Evolutionary conservation across 1,139 yeast species (phyloP).

Genomic region (Taiozyma sp.): DNA sequence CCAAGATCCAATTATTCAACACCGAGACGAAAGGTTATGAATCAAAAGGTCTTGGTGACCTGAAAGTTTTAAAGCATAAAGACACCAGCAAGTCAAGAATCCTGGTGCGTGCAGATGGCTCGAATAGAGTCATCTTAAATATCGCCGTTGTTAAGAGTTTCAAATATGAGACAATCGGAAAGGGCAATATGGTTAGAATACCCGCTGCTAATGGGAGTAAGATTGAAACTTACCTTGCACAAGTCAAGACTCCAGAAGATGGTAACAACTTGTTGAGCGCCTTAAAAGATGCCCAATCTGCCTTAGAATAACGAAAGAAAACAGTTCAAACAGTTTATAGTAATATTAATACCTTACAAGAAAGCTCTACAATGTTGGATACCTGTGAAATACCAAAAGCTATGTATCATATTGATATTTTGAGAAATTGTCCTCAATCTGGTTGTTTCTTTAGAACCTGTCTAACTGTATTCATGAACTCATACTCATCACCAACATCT

Average conservation of each 20-base stretch:
- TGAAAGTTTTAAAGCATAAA: constrained; percentile 61
- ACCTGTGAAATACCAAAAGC: background rate
- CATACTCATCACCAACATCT: constrained; percentile 45
- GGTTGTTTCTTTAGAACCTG: constrained; percentile 25
- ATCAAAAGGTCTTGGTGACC: constrained; percentile 74
- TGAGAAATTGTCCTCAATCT: background rate
- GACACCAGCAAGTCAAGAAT: constrained; percentile 59
- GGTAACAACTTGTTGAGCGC: constrained; percentile 56
- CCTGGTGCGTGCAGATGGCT: constrained; percentile 83
- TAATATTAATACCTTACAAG: background rate
- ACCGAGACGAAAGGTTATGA: constrained; percentile 46
- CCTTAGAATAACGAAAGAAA: background rate
- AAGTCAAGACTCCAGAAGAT: constrained; percentile 68
- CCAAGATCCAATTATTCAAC: constrained; percentile 64
- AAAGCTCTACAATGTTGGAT: background rate
- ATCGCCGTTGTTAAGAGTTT: constrained; percentile 46
- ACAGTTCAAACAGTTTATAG: background rate
- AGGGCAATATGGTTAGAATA: constrained; percentile 44
- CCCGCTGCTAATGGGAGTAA: constrained; percentile 46
- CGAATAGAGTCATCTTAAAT: constrained; percentile 76
- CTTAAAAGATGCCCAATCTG: constrained; percentile 33
- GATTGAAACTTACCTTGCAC: constrained; percentile 57
- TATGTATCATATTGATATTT: background rate
- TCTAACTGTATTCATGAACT: constrained; percentile 40
- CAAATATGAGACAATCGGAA: constrained; percentile 52